Evolutionary conservation across 1,284 basidiomycete genomes (phyloP).

Genomic region (Melampsora americana): DNA sequence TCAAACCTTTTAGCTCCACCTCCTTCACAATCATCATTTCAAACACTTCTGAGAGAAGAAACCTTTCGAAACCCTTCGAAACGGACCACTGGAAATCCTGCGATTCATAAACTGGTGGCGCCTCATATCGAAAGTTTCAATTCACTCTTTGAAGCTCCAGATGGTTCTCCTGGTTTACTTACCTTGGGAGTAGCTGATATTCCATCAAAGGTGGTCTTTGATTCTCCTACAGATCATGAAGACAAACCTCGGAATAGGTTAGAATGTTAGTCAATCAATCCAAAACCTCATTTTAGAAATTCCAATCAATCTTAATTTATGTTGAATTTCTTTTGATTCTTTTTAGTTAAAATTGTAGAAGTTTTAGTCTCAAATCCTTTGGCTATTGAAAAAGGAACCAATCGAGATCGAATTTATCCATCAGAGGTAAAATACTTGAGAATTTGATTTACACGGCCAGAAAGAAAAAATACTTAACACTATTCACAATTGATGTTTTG

Average conservation of each 20-base stretch:
- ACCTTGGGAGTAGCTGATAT: slow-evolving; percentile 78
- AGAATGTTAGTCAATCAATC: slow-evolving; percentile 48
- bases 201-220: slow-evolving; percentile 85
- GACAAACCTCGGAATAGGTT: slow-evolving; percentile 52
- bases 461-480: neutral
- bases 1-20: slow-evolving; percentile 40
- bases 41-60: slow-evolving; percentile 78
- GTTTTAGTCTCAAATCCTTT: slow-evolving; percentile 80
- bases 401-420: slow-evolving; percentile 79
- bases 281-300: neutral
- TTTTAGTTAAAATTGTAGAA: slow-evolving; percentile 80
- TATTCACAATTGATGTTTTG: slow-evolving; percentile 47
- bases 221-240: slow-evolving; percentile 57
- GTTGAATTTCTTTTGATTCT: no score
- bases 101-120: slow-evolving; percentile 85
- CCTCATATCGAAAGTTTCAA: slow-evolving; percentile 98
- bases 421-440: slow-evolving; percentile 64
- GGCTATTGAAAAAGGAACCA: slow-evolving; percentile 77
- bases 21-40: slow-evolving; percentile 59
- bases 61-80: slow-evolving; percentile 74
- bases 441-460: no score
- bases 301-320: slow-evolving; percentile 8
- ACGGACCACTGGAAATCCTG: slow-evolving; percentile 68
- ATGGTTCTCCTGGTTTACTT: slow-evolving; percentile 74
- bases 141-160: slow-evolving; percentile 74